Conservation (phyloP, 352 stramenopile species). For the Globisporangium paddicum region DNA sequence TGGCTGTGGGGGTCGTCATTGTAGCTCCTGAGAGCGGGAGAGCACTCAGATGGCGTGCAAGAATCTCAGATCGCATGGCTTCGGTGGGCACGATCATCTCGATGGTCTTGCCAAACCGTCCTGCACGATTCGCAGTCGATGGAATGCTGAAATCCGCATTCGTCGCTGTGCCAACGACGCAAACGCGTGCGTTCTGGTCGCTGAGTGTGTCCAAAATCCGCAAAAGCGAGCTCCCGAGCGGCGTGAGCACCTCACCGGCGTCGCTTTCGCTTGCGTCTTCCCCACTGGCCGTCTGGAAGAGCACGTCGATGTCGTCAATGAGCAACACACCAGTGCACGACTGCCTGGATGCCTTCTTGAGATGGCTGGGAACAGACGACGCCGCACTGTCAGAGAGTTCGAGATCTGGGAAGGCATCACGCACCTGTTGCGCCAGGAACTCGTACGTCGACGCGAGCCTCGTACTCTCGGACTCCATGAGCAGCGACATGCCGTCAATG, state of each 20-base stretch:
- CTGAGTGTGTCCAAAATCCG: conserved; percentile 53
- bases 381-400: background rate
- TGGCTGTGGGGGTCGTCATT: background rate
- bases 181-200: conserved; percentile 23
- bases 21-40: conserved; percentile 21
- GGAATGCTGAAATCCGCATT: conserved; percentile 38
- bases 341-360: no score
- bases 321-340: conserved; percentile 35
- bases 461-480: conserved; percentile 49
- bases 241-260: conserved; percentile 26
- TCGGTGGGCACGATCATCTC: conserved; percentile 68
- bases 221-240: conserved; percentile 56
- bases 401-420: conserved; percentile 24
- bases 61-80: conserved; percentile 39
- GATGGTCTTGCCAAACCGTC: conserved; percentile 53
- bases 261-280: conserved; percentile 21
- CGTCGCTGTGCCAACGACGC: conserved; percentile 42
- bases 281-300: conserved; percentile 49
- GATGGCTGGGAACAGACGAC: no score
- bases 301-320: conserved; percentile 65
- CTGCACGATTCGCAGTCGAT: conserved; percentile 32
- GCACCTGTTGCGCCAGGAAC: conserved; percentile 45
- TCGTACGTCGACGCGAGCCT: conserved; percentile 43
- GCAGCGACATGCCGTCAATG: conserved; percentile 45
- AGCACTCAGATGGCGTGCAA: conserved; percentile 32